phyloP scores from a whole-genome alignment of 108 stramenopile genomes.

The Parmales sp. region DNA sequence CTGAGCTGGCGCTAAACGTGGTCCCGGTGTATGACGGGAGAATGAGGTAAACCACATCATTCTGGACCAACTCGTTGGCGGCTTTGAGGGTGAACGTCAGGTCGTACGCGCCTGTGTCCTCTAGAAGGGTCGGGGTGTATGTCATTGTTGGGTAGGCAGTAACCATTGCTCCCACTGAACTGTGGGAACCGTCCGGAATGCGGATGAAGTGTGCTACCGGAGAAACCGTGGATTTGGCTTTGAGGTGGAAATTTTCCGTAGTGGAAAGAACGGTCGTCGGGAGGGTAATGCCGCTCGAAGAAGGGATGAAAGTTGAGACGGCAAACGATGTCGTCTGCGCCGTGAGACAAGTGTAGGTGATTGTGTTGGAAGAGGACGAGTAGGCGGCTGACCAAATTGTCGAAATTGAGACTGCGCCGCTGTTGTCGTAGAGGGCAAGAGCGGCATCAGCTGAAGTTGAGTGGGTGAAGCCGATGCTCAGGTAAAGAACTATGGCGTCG shows the following conservation, averaged over 20 bases:
- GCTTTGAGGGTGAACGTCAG: neutral
- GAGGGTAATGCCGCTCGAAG: too few species aligned
- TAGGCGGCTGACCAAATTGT: neutral
- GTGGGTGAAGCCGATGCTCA: neutral
- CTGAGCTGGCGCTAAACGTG: too few species aligned
- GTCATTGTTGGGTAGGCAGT: neutral
- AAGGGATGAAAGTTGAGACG: too few species aligned
- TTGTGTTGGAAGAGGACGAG: neutral
- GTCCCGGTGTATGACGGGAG: neutral
- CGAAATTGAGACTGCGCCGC: neutral
- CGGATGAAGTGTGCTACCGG: neutral
- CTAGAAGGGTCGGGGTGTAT: neutral
- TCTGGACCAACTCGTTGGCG: neutral
- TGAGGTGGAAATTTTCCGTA: neutral
- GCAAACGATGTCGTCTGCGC: too few species aligned
- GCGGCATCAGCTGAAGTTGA: neutral
- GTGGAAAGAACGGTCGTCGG: too few species aligned
- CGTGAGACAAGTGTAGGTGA: too few species aligned
- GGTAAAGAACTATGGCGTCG: neutral
- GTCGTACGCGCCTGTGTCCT: neutral
- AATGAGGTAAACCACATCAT: conserved; percentile 3
- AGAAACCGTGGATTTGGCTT: neutral
- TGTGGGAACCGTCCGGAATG: neutral
- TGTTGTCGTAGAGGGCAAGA: neutral
- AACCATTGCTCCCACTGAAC: neutral